phyloP scores from a whole-genome alignment of 176 grass and related monocot genomes.

The Melocanna baccifera region DNA sequence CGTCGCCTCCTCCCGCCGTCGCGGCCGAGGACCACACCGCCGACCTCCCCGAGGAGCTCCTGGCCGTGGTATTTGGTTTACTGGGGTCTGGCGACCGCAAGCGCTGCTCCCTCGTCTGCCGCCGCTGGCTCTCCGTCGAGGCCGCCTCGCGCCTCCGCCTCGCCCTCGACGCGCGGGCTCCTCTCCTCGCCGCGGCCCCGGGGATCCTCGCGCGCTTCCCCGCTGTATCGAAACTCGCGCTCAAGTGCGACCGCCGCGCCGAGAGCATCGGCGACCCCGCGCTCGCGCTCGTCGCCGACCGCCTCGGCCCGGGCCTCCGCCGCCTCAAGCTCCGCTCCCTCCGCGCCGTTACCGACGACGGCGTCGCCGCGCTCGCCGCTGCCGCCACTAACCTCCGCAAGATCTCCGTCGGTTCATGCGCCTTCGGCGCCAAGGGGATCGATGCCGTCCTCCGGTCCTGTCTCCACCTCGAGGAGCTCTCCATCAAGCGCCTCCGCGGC shows the following conservation, averaged over 20 bases:
- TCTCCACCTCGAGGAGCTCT: constrained; percentile 67
- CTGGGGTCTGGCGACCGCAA: constrained; percentile 73
- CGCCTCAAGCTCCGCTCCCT: constrained; percentile 69
- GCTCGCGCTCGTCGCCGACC: constrained; percentile 44
- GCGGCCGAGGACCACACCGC: constrained; percentile 45
- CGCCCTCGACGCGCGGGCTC: constrained; percentile 53
- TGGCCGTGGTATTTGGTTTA: constrained; percentile 46
- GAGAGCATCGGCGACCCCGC: constrained; percentile 57
- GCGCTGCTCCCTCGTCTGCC: constrained; percentile 68
- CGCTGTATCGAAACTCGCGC: constrained; percentile 59
- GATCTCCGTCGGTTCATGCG: constrained; percentile 59
- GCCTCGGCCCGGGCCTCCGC: constrained; percentile 44
- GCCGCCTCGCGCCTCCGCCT: constrained; percentile 53
- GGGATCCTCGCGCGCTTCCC: constrained; percentile 56
- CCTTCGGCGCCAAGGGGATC: constrained; percentile 56
- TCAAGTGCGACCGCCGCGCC: constrained; percentile 69
- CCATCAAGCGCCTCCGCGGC: constrained; percentile 67
- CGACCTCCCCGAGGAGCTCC: constrained; percentile 70
- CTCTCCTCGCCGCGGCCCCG: constrained; percentile 34
- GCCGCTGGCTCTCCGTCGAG: constrained; percentile 58
- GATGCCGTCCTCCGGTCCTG: constrained; percentile 53
- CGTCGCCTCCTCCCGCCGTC: background rate
- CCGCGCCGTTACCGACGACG: constrained; percentile 54
- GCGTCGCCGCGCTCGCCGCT: constrained; percentile 51
- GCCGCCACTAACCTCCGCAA: constrained; percentile 47